Percentiles rank a stretch among this genome's conserved stretches.
Evolutionary conservation across 805 yeast species (phyloP).

Genomic region (Sungouiozyma ichnusensis): DNA sequence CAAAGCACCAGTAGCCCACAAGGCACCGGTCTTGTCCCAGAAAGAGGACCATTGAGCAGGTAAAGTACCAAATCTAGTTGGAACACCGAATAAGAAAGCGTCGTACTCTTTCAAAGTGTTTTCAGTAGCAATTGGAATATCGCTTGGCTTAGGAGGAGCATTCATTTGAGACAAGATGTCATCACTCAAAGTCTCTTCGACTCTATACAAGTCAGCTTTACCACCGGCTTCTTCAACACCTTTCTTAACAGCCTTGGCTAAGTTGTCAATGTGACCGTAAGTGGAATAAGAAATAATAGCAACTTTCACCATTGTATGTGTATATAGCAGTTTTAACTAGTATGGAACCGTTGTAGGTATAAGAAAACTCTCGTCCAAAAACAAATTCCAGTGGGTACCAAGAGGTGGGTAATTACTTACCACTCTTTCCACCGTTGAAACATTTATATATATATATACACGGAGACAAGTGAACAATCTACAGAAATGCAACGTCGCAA

Average conservation of each 20-base stretch:
- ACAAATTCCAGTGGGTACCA: too few relatives aligned
- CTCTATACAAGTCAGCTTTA: constrained; percentile 59
- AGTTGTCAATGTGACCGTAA: constrained; percentile 62
- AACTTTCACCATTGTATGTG: constrained; percentile 29
- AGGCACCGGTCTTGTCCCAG: constrained; percentile 72
- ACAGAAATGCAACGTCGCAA: not conserved
- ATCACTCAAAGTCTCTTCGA: constrained; percentile 63
- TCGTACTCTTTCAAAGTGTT: constrained; percentile 55
- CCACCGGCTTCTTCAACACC: constrained; percentile 69
- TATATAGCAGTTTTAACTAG: too few relatives aligned
- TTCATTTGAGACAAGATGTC: constrained; percentile 48
- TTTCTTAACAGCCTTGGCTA: constrained; percentile 58
- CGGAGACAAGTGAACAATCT: not conserved
- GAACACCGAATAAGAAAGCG: constrained; percentile 68
- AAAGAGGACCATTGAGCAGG: constrained; percentile 72
- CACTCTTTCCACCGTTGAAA: too few relatives aligned
- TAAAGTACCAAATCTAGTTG: constrained; percentile 68
- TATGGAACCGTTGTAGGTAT: not conserved
- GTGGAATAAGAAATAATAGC: constrained; percentile 61
- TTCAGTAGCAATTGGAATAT: constrained; percentile 45
- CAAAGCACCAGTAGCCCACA: constrained; percentile 66
- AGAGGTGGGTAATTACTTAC: too few relatives aligned
- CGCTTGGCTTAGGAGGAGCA: constrained; percentile 54
- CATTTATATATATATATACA: not conserved
- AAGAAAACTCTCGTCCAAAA: not conserved